Evolutionary conservation across 441 rosid species (phyloP).

Genomic region (Adansonia gregorii): DNA sequence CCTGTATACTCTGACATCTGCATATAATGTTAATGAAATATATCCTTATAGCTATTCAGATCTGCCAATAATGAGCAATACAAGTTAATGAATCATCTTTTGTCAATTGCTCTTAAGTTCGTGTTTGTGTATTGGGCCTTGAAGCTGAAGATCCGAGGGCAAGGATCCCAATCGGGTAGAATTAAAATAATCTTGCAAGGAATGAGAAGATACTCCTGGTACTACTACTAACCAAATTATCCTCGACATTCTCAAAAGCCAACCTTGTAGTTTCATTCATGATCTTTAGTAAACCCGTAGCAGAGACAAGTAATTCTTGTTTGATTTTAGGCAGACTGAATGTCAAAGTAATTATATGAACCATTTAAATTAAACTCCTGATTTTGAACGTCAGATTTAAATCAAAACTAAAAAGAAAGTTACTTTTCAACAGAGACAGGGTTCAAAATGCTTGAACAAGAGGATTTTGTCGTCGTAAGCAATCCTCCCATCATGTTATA

Average conservation of each 20-base stretch:
- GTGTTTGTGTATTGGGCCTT: background rate
- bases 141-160: constrained; percentile 25
- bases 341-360: no score
- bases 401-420: constrained; percentile 14
- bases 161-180: constrained; percentile 49
- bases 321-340: constrained; percentile 38
- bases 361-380: no score
- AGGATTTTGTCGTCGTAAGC: constrained; percentile 63
- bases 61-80: background rate
- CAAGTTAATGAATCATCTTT: background rate
- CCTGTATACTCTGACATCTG: background rate
- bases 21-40: background rate
- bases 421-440: constrained; percentile 60
- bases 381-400: no score
- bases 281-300: constrained; percentile 43
- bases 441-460: constrained; percentile 70
- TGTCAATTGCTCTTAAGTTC: constrained; percentile 23
- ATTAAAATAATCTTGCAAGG: constrained; percentile 60
- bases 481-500: constrained; percentile 75
- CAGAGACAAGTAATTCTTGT: constrained; percentile 62
- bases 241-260: constrained; percentile 51
- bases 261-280: constrained; percentile 47
- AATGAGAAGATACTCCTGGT: constrained; percentile 71
- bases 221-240: constrained; percentile 45
- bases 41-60: background rate